Percentiles rank a stretch among this genome's conserved stretches.
These are phyloP conservation scores for Urochloa ruziziensis DNA, from an alignment of 176 grass and related monocot genomes.

Conservation along the genomic window DNA sequence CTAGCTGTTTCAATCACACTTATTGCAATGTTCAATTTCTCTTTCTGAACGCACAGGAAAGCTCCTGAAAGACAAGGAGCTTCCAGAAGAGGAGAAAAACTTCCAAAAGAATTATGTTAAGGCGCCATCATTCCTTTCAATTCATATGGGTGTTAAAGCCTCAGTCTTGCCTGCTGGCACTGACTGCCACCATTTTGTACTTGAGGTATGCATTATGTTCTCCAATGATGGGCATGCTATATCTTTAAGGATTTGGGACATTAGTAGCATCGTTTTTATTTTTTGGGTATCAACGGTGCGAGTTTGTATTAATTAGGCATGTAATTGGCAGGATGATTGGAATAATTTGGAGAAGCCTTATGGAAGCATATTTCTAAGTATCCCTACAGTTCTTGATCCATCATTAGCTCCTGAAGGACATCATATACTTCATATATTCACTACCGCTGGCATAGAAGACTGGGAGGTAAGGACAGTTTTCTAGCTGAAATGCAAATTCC, in stretches of 20 bases:
- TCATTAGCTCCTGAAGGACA: conserved; percentile 85
- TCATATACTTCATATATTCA: conserved; percentile 98
- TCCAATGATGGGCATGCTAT: too few relatives aligned
- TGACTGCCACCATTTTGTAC: conserved; percentile 95
- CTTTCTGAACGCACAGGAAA: conserved; percentile 51
- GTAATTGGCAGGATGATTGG: conserved; percentile 74
- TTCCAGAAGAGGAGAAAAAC: conserved; percentile 95
- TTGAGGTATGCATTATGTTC: conserved; percentile 84
- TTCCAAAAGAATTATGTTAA: conserved; percentile 90
- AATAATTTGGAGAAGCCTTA: conserved; percentile 81
- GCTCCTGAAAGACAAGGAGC: conserved; percentile 77
- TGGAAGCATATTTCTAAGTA: conserved; percentile 98
- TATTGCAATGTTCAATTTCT: background rate
- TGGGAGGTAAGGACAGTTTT: conserved; percentile 61
- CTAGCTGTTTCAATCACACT: background rate
- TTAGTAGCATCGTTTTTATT: background rate
- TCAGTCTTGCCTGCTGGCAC: conserved; percentile 78
- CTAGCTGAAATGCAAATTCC: conserved; percentile 2
- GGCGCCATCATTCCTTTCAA: conserved; percentile 92
- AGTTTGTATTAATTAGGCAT: background rate
- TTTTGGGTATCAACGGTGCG: background rate
- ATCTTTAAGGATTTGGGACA: background rate
- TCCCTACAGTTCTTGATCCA: conserved; percentile 93
- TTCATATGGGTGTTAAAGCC: conserved; percentile 95
- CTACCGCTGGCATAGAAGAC: conserved; percentile 85